Conservation (phyloP, 2,329 filamentous ascomycete species). For the Diaporthe vexans region DNA sequence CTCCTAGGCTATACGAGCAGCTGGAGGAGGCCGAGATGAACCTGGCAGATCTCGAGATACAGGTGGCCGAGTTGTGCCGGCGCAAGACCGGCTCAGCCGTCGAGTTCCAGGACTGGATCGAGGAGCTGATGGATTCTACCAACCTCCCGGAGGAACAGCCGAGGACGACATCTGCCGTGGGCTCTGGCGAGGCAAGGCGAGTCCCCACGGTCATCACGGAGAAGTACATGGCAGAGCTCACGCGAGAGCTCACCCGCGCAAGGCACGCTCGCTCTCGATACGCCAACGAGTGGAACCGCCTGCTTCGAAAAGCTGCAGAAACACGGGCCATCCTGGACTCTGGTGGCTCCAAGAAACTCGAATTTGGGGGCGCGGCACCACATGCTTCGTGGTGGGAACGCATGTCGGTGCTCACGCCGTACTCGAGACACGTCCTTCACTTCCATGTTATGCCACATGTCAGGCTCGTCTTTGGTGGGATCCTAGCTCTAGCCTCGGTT, state of each 20-base stretch:
- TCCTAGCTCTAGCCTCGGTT: constrained; percentile 81
- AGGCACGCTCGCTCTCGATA: constrained; percentile 88
- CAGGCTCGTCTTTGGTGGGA: constrained; percentile 73
- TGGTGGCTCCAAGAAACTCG: constrained; percentile 82
- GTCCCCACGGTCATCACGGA: constrained; percentile 90
- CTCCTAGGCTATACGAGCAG: constrained; percentile 87
- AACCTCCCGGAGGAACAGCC: constrained; percentile 75
- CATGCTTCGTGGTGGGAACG: constrained; percentile 68
- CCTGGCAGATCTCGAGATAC: constrained; percentile 84
- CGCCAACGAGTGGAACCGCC: constrained; percentile 84
- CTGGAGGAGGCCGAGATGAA: constrained; percentile 86
- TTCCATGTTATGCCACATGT: constrained; percentile 79
- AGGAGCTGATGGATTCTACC: constrained; percentile 86
- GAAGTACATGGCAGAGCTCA: constrained; percentile 91
- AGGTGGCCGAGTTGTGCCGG: constrained; percentile 83
- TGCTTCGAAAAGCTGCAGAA: constrained; percentile 81
- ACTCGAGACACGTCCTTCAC: constrained; percentile 84
- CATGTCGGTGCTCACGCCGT: constrained; percentile 79
- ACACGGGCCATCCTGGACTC: constrained; percentile 89
- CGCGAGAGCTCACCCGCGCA: constrained; percentile 83
- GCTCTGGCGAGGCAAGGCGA: constrained; percentile 59
- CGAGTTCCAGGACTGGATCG: constrained; percentile 93
- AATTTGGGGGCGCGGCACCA: constrained; percentile 75
- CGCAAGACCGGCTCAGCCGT: constrained; percentile 84
- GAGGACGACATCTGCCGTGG: constrained; percentile 56